phyloP scores from a whole-genome alignment of 257 asterid genomes.

The Penstemon barbatus region DNA sequence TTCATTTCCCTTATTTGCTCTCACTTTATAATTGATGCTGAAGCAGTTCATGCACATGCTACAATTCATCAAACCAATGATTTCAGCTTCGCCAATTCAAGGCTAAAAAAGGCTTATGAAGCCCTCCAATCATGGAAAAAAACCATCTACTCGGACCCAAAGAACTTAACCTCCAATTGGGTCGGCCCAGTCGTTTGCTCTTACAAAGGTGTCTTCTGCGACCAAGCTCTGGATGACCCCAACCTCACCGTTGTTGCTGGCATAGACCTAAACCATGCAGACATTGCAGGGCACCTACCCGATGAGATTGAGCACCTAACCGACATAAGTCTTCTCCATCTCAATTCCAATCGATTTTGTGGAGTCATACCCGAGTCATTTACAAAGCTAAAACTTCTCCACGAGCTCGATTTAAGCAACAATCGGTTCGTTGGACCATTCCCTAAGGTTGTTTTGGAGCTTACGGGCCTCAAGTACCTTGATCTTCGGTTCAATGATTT shows the following conservation, averaged over 20 bases:
- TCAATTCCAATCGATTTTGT: constrained; percentile 74
- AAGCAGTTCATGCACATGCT: constrained; percentile 31
- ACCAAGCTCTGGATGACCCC: constrained; percentile 52
- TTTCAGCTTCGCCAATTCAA: constrained; percentile 37
- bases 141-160: constrained; percentile 71
- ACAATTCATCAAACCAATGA: background rate
- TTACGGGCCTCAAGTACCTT: constrained; percentile 52
- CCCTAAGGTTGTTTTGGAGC: constrained; percentile 51
- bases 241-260: constrained; percentile 72
- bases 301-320: constrained; percentile 51
- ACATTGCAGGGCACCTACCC: constrained; percentile 80
- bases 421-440: constrained; percentile 77
- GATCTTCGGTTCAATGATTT: constrained; percentile 80
- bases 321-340: constrained; percentile 63
- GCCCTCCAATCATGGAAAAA: constrained; percentile 69
- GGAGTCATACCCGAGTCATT: constrained; percentile 66
- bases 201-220: constrained; percentile 70
- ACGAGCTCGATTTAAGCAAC: constrained; percentile 77
- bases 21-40: constrained; percentile 33
- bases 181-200: constrained; percentile 64
- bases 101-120: constrained; percentile 54
- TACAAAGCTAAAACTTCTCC: constrained; percentile 36
- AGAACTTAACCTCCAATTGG: constrained; percentile 62
- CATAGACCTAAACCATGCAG: constrained; percentile 68
- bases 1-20: constrained; percentile 26